A percentile compares a stretch with the other conserved stretches of the same genome.
These are phyloP conservation scores for Prunus kanzakura DNA, from an alignment of 306 rosid species.

Conservation along the genomic window DNA sequence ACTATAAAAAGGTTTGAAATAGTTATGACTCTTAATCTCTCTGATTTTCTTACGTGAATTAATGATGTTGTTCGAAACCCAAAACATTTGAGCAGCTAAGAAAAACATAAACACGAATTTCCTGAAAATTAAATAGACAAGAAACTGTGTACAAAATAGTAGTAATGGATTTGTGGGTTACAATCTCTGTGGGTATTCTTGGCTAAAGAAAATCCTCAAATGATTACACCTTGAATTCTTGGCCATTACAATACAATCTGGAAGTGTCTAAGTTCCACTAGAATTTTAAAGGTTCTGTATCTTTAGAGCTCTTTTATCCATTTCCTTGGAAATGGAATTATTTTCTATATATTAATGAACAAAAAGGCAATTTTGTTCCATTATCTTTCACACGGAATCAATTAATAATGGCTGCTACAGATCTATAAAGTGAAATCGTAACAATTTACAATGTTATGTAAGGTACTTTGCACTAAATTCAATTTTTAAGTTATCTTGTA, in stretches of 20 bases:
- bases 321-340: not conserved
- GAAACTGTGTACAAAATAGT: not conserved
- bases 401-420: not conserved
- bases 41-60: not conserved
- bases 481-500: too few relatives aligned
- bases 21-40: not conserved
- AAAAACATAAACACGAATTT: not conserved
- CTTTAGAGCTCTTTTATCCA: not conserved
- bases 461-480: too few relatives aligned
- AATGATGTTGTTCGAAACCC: not conserved
- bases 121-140: not conserved
- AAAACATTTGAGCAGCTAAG: not conserved
- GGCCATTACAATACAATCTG: too few relatives aligned
- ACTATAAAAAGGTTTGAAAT: not conserved
- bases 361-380: not conserved
- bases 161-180: too few relatives aligned
- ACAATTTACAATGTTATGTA: not conserved
- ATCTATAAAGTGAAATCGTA: not conserved
- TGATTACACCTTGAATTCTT: too few relatives aligned
- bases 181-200: too few relatives aligned
- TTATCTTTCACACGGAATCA: not conserved
- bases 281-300: not conserved
- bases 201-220: too few relatives aligned
- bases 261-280: too few relatives aligned
- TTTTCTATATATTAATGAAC: not conserved